Evolutionary conservation across 1,284 basidiomycete species (phyloP), one percentile per base, ranked within the genome.

Genomic region (Cryptococcus neoformans): DNA sequence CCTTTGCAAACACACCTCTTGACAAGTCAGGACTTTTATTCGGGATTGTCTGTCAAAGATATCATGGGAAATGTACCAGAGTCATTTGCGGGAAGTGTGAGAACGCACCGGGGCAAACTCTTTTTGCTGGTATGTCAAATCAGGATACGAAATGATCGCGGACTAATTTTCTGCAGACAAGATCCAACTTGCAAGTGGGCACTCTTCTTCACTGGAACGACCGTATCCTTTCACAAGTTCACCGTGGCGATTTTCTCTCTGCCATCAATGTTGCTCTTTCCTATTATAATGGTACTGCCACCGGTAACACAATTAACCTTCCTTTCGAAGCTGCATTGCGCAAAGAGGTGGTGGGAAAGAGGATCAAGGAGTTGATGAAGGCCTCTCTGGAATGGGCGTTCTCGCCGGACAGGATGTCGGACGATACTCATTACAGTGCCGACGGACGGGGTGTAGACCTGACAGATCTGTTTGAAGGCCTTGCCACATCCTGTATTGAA

Each of bases 171-270:
- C 14, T 54, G 5, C 51, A 80, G 79, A 80, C 79, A 9, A 62
- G 70, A 40, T 61, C 67, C 28, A 85, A 86, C 56, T 66, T 98
- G 1, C 83, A 85, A 70, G 90, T 90, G 0, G 96, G 93, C 35
- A 91, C 89, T 0, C 80, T 98, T 28, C 80, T 95, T 46, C 92
- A 92, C 0, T 99, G 96, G 96, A 92, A 95, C 9, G 94, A 99
- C 73, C 86, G 89, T 21, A 87, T 99, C 21, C 80, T 98, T 36
- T 81, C 85, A 4, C 85, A 88, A 53, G 94, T 98, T 34, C 83
- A 92, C 68, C 81, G 83, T 4, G 92, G 93, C 36, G 88, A 97
- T 68, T 94, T 97, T 72, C 80, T 99, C 14, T 85, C 83, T 46
- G 95, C 96, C 1, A 96, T 99, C 63, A 87, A 92, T 51, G 81